These are phyloP conservation scores for Penicillium olsonii DNA, from an alignment of 2,329 filamentous ascomycete genomes.

Conservation along the genomic window DNA sequence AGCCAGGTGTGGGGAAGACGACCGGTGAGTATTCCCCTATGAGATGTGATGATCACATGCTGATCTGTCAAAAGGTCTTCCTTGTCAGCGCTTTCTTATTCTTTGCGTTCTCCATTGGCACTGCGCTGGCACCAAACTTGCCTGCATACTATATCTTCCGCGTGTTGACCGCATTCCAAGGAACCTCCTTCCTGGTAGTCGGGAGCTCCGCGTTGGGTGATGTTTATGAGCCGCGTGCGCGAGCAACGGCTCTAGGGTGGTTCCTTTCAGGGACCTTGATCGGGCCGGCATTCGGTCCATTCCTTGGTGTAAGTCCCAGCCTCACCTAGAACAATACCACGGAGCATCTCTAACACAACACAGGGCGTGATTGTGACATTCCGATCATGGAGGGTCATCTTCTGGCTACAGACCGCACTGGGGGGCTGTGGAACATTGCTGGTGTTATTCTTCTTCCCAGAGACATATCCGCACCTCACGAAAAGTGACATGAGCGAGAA, in stretches of 20 bases:
- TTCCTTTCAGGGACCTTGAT: constrained; percentile 71
- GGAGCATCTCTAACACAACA: constrained; percentile 34
- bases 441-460: constrained; percentile 67
- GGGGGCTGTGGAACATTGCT: constrained; percentile 61
- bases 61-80: constrained; percentile 50
- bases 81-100: constrained; percentile 65
- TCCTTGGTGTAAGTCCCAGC: constrained; percentile 38
- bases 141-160: constrained; percentile 73
- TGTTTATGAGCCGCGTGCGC: constrained; percentile 65
- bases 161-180: constrained; percentile 72
- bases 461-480: constrained; percentile 69
- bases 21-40: constrained; percentile 46
- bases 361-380: constrained; percentile 77
- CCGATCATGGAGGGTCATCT: constrained; percentile 71
- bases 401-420: constrained; percentile 73
- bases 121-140: constrained; percentile 70
- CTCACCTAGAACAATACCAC: too few relatives aligned
- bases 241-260: constrained; percentile 73
- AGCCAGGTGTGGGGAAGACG: constrained; percentile 65
- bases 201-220: constrained; percentile 70
- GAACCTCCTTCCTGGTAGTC: constrained; percentile 72
- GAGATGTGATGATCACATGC: not conserved
- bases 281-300: constrained; percentile 66
- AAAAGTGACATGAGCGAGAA: constrained; percentile 63
- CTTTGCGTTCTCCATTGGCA: constrained; percentile 69